Conservation (phyloP, 164 flowering plant species). For the Liquidambar formosana region DNA sequence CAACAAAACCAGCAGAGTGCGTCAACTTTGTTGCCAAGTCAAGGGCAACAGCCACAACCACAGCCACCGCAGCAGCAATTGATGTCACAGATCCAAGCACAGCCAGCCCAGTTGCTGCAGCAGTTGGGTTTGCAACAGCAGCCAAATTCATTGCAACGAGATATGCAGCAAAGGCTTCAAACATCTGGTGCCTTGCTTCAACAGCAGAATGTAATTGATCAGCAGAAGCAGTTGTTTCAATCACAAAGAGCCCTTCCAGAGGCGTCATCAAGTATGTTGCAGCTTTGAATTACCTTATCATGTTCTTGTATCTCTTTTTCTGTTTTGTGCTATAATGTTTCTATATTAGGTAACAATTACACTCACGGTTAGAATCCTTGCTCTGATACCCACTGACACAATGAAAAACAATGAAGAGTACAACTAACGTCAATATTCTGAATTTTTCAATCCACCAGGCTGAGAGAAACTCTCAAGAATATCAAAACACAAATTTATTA, state of each 20-base stretch:
- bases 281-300: not conserved
- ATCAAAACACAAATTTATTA: no score
- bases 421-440: no score
- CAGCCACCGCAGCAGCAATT: constrained; percentile 60
- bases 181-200: constrained; percentile 58
- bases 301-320: not conserved
- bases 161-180: constrained; percentile 75
- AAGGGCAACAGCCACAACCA: constrained; percentile 64
- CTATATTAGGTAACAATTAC: not conserved
- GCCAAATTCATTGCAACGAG: constrained; percentile 55
- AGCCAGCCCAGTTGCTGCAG: constrained; percentile 61
- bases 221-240: constrained; percentile 72
- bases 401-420: no score
- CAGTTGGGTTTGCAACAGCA: constrained; percentile 71
- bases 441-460: no score
- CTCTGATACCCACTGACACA: no score
- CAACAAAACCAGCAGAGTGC: constrained; percentile 50
- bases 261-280: constrained; percentile 69
- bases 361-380: no score
- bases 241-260: constrained; percentile 69
- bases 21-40: constrained; percentile 46
- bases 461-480: no score
- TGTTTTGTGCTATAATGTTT: not conserved
- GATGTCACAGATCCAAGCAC: constrained; percentile 70
- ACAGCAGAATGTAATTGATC: constrained; percentile 58